phyloP scores from a whole-genome alignment of 768 basidiomycete genomes.

The Psilocybe tampanensis region DNA sequence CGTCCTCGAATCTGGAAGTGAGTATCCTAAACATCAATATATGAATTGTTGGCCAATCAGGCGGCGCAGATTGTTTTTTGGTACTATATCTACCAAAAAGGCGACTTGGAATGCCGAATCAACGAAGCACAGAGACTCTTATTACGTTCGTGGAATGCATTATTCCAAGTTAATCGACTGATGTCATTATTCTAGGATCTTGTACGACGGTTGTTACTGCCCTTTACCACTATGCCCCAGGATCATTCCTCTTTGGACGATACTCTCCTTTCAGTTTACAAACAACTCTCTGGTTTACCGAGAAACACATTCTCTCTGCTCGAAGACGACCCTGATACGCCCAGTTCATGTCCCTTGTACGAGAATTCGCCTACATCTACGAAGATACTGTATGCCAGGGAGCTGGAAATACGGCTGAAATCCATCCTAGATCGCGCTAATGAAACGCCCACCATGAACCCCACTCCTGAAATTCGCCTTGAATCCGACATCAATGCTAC shows the following conservation, averaged over 20 bases:
- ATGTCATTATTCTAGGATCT: conserved; percentile 52
- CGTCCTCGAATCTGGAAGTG: conserved; percentile 81
- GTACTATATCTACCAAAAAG: conserved; percentile 60
- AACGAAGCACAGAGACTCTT: conserved; percentile 63
- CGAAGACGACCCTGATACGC: conserved; percentile 52
- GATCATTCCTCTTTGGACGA: conserved; percentile 40
- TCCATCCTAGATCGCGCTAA: conserved; percentile 38
- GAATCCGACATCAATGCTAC: conserved; percentile 29
- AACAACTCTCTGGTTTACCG: conserved; percentile 61
- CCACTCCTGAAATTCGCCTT: conserved; percentile 39
- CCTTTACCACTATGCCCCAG: conserved; percentile 46
- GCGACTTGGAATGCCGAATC: conserved; percentile 59
- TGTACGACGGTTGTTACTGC: conserved; percentile 61
- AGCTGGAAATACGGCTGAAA: conserved; percentile 56
- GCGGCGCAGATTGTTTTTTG: conserved; percentile 56
- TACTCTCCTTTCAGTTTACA: conserved; percentile 48
- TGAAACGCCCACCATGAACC: conserved; percentile 38
- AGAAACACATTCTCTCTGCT: conserved; percentile 49
- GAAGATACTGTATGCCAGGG: conserved; percentile 49
- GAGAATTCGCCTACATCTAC: conserved; percentile 45
- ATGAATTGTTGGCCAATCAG: conserved; percentile 1
- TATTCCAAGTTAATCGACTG: not conserved
- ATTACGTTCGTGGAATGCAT: conserved; percentile 58
- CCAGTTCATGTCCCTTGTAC: conserved; percentile 51
- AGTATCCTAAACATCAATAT: conserved; percentile 23